These are phyloP conservation scores for Hortiboletus flavorubellus DNA, from an alignment of 768 basidiomycete genomes.

Conservation along the genomic window DNA sequence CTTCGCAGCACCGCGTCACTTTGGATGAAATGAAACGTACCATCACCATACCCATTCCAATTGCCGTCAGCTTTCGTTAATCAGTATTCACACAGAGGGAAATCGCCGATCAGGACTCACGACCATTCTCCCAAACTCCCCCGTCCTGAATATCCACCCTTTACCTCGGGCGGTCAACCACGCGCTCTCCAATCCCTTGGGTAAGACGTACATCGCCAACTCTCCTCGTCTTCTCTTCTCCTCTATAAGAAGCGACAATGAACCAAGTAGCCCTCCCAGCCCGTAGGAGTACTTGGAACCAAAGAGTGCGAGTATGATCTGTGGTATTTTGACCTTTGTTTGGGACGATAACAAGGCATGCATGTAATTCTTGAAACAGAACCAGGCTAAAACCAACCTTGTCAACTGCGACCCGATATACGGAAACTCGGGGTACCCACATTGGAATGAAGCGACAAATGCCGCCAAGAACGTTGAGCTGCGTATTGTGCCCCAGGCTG, in stretches of 20 bases:
- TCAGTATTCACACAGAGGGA: slow-evolving; percentile 7
- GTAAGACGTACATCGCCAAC: slow-evolving; percentile 88
- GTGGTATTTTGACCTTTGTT: slow-evolving; percentile 36
- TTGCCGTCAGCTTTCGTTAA: slow-evolving; percentile 48
- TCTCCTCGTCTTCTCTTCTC: slow-evolving; percentile 86
- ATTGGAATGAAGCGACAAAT: slow-evolving; percentile 80
- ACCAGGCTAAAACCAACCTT: slow-evolving; percentile 41
- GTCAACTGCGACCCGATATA: not conserved
- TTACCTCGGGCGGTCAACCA: slow-evolving; percentile 79
- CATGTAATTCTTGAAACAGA: slow-evolving; percentile 64
- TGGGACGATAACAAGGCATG: slow-evolving; percentile 48
- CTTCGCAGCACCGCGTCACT: not conserved
- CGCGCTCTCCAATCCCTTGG: slow-evolving; percentile 86
- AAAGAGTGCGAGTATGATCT: slow-evolving; percentile 51
- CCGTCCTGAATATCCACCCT: slow-evolving; percentile 70
- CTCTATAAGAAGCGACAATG: slow-evolving; percentile 80
- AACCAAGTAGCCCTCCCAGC: slow-evolving; percentile 69
- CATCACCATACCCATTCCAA: slow-evolving; percentile 93
- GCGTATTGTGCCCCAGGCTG: slow-evolving; percentile 68
- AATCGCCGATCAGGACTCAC: slow-evolving; percentile 37
- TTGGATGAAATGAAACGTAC: slow-evolving; percentile 35
- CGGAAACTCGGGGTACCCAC: slow-evolving; percentile 38
- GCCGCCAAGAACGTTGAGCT: slow-evolving; percentile 85
- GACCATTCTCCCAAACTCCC: slow-evolving; percentile 64
- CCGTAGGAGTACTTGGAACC: slow-evolving; percentile 71